Conservation (phyloP, 306 rosid species). For the Lathyrus aphaca region DNA sequence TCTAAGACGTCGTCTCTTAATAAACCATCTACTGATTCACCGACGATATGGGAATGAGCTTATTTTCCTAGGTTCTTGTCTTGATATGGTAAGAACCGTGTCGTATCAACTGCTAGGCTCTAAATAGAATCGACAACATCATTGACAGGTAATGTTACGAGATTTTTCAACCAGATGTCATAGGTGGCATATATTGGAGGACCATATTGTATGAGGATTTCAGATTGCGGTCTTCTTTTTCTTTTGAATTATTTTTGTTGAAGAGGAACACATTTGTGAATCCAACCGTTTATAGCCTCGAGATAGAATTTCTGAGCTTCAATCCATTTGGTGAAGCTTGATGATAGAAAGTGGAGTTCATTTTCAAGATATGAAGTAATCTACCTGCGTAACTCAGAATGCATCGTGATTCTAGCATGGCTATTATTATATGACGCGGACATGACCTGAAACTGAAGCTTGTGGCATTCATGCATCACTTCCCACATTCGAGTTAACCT, state of each 20-base stretch:
- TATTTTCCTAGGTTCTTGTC: conserved; percentile 68
- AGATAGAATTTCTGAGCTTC: conserved; percentile 80
- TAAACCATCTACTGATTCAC: conserved; percentile 52
- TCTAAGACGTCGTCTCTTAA: conserved; percentile 57
- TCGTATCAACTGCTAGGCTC: conserved; percentile 64
- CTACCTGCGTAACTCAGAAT: conserved; percentile 69
- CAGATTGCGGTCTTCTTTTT: conserved; percentile 45
- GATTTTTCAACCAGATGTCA: conserved; percentile 64
- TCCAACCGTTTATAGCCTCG: conserved; percentile 74
- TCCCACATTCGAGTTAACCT: conserved; percentile 95
- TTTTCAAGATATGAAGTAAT: conserved; percentile 67
- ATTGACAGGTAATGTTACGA: conserved; percentile 44
- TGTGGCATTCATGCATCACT: conserved; percentile 87
- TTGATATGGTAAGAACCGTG: conserved; percentile 64
- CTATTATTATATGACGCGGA: conserved; percentile 55
- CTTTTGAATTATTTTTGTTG: conserved; percentile 59
- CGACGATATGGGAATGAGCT: conserved; percentile 42
- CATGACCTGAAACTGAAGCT: conserved; percentile 72
- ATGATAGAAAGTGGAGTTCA: conserved; percentile 63
- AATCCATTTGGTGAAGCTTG: conserved; percentile 77
- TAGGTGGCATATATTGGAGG: conserved; percentile 81
- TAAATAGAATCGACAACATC: conserved; percentile 66
- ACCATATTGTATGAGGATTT: conserved; percentile 38
- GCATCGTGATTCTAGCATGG: conserved; percentile 57
- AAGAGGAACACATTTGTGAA: conserved; percentile 62